Percentiles rank a stretch among this genome's conserved stretches.
Conservation (phyloP, 441 rosid species). For the Pelargonium citronellum region DNA sequence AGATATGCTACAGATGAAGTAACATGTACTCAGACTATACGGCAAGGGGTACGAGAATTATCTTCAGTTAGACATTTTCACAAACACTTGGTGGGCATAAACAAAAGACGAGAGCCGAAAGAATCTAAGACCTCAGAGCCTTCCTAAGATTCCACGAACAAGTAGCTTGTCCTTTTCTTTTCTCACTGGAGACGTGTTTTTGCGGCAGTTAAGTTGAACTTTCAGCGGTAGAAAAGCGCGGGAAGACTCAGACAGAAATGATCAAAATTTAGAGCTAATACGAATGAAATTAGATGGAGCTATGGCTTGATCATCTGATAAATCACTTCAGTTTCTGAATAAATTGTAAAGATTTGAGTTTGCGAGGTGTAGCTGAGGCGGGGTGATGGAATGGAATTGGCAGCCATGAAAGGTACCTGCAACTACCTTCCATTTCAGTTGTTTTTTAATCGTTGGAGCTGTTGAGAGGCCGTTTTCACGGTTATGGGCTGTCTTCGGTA, state of each 20-base stretch:
- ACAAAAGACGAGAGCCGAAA: slow-evolving; percentile 2
- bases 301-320: too few relatives aligned
- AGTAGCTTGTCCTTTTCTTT: slow-evolving; percentile 23
- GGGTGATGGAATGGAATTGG: slow-evolving; percentile 5
- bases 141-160: slow-evolving; percentile 22
- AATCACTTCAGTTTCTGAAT: too few relatives aligned
- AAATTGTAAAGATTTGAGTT: neutral
- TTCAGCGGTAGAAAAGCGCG: slow-evolving; percentile 14
- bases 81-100: slow-evolving; percentile 14
- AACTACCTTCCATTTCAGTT: neutral
- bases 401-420: slow-evolving; percentile 23
- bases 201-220: neutral
- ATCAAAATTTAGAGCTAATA: neutral
- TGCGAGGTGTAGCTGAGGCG: neutral
- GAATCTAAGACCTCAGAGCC: slow-evolving; percentile 20
- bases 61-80: slow-evolving; percentile 3
- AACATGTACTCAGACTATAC: slow-evolving; percentile 5
- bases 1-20: neutral
- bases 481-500: neutral
- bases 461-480: slow-evolving; percentile 24
- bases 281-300: too few relatives aligned
- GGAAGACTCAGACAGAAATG: neutral
- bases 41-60: neutral
- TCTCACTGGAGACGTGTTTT: neutral
- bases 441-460: slow-evolving; percentile 11